phyloP scores from a whole-genome alignment of 108 stramenopile species.

The Schizochytrium sp. region DNA sequence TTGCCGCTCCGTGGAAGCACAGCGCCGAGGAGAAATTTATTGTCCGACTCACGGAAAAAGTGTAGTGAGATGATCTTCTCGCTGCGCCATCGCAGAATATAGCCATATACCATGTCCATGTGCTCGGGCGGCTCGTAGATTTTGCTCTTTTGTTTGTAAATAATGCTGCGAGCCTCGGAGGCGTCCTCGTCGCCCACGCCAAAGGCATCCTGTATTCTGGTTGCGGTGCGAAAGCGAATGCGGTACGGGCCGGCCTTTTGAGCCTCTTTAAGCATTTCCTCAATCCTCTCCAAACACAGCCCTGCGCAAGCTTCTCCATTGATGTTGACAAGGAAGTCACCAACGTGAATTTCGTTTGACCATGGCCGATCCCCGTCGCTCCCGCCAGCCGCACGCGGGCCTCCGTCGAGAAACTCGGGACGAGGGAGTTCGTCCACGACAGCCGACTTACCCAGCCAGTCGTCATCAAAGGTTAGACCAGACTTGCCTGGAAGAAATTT shows the following conservation, averaged over 20 bases:
- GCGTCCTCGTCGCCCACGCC: neutral
- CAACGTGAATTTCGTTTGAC: neutral
- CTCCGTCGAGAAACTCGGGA: neutral
- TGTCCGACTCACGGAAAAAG: slow-evolving; percentile 14
- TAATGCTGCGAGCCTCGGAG: neutral
- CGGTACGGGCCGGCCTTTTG: neutral
- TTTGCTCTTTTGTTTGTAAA: slow-evolving; percentile 12
- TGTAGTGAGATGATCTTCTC: neutral
- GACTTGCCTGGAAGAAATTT: neutral
- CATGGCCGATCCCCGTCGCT: neutral
- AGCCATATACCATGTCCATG: slow-evolving; percentile 17
- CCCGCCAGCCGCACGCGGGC: neutral
- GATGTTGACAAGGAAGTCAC: neutral
- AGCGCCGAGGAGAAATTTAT: neutral
- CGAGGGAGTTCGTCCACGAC: neutral
- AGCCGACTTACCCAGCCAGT: neutral
- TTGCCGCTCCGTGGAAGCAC: neutral
- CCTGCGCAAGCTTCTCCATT: neutral
- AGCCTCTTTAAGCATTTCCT: neutral
- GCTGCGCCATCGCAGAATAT: neutral
- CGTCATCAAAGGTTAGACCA: slow-evolving; percentile 1
- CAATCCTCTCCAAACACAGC: neutral
- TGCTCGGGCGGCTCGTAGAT: slow-evolving; percentile 13
- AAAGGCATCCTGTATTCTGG: neutral
- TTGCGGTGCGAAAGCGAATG: neutral